These are phyloP conservation scores for Russula ochroleuca DNA, from an alignment of 768 basidiomycete genomes.

Conservation along the genomic window DNA sequence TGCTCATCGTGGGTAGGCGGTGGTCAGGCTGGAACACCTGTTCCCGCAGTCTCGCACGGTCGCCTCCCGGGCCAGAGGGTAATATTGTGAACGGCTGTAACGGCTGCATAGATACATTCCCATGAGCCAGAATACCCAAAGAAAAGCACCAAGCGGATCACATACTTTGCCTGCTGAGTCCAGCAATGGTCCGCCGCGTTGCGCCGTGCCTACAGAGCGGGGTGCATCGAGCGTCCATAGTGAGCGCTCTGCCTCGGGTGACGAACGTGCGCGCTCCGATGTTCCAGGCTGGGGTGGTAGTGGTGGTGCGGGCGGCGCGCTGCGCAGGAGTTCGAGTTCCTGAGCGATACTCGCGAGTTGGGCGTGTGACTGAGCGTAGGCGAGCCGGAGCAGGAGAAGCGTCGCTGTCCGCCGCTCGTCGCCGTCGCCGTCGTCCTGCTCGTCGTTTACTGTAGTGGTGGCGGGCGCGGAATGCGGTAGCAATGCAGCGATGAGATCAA, in stretches of 20 bases:
- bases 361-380: conserved; percentile 62
- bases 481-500: conserved; percentile 61
- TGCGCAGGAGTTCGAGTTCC: conserved; percentile 65
- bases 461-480: conserved; percentile 39
- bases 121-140: background rate
- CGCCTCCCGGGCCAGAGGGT: conserved; percentile 53
- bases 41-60: conserved; percentile 67
- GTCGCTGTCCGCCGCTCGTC: conserved; percentile 62
- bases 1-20: conserved; percentile 88
- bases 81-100: conserved; percentile 91
- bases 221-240: conserved; percentile 74
- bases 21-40: conserved; percentile 84
- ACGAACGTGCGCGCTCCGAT: conserved; percentile 32
- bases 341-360: conserved; percentile 65
- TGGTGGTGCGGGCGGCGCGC: conserved; percentile 48
- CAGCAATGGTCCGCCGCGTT: conserved; percentile 52
- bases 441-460: conserved; percentile 40
- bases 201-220: conserved; percentile 22
- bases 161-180: conserved; percentile 74
- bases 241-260: conserved; percentile 42
- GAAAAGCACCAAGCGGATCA: conserved; percentile 19
- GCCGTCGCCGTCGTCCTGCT: conserved; percentile 60
- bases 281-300: conserved; percentile 31
- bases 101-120: conserved; percentile 46
- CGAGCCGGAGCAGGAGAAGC: conserved; percentile 66